A percentile compares a stretch with the other conserved stretches of the same genome.
These are phyloP conservation scores for Raddia guianensis DNA, from an alignment of 176 grass and related monocot species.

Conservation along the genomic window DNA sequence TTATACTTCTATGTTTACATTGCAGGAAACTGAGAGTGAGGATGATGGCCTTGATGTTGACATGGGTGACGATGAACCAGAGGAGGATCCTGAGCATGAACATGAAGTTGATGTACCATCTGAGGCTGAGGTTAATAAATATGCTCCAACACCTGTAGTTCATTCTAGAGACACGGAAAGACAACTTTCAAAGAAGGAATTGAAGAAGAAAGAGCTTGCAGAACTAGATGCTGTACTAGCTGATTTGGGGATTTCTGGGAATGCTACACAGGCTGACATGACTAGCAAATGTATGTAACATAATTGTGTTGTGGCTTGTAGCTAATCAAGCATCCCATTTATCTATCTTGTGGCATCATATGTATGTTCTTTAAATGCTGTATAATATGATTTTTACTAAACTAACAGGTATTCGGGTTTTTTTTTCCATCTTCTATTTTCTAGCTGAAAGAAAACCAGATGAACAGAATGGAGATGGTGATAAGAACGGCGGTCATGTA, in stretches of 20 bases:
- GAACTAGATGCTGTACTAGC: conserved; percentile 73
- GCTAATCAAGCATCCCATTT: not conserved
- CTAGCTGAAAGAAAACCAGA: conserved; percentile 40
- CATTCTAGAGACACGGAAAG: conserved; percentile 61
- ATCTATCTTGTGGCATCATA: not conserved
- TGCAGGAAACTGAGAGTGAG: conserved; percentile 67
- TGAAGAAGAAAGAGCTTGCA: conserved; percentile 73
- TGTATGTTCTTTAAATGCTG: not conserved
- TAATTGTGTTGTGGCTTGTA: not conserved
- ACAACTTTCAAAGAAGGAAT: conserved; percentile 81
- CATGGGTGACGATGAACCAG: conserved; percentile 53
- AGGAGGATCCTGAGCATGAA: conserved; percentile 53
- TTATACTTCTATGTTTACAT: conserved; percentile 8
- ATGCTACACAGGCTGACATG: not conserved
- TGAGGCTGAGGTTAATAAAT: conserved; percentile 35
- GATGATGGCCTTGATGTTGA: conserved; percentile 67
- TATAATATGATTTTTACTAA: not conserved
- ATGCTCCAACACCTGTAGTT: conserved; percentile 28
- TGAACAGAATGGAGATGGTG: conserved; percentile 37
- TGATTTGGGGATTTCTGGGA: conserved; percentile 60
- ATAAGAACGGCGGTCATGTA: conserved; percentile 36
- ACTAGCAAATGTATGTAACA: conserved; percentile 25
- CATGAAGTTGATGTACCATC: conserved; percentile 46
- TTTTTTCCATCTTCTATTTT: conserved; percentile 8
- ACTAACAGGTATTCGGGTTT: not conserved